These are phyloP conservation scores for Sporothrix sp. DNA, from an alignment of 2,329 filamentous ascomycete species.

Conservation along the genomic window DNA sequence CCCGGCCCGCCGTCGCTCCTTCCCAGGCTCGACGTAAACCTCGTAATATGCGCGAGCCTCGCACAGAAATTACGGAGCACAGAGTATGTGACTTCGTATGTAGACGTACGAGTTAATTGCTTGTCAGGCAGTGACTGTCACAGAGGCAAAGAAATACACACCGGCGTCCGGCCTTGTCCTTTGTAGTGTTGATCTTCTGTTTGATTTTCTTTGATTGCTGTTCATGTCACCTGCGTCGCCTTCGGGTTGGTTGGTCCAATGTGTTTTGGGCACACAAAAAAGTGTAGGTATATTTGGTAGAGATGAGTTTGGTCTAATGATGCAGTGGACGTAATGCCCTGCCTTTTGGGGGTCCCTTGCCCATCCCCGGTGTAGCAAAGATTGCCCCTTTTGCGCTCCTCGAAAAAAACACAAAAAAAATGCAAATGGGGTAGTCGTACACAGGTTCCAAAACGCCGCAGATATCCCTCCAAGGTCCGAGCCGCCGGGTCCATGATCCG, in stretches of 20 bases:
- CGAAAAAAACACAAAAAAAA: not conserved
- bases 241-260: not conserved
- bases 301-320: conserved; percentile 9
- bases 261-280: conserved; percentile 2
- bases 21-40: too few species aligned
- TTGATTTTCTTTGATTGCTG: not conserved
- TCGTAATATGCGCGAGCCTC: too few species aligned
- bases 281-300: conserved; percentile 10
- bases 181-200: too few species aligned
- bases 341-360: not conserved
- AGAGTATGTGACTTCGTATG: too few species aligned
- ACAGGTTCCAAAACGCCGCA: not conserved
- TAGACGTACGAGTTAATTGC: too few species aligned
- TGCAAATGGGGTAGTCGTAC: conserved; percentile 1
- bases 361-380: conserved; percentile 2
- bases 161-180: too few species aligned
- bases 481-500: conserved; percentile 3
- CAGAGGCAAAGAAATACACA: too few species aligned
- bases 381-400: conserved; percentile 2
- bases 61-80: too few species aligned
- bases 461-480: not conserved
- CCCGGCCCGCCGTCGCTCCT: too few species aligned
- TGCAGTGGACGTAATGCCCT: too few species aligned
- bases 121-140: too few species aligned
- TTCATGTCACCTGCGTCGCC: not conserved